A percentile compares a stretch with the other conserved stretches of the same genome.
phyloP scores from a whole-genome alignment of 2,329 filamentous ascomycete genomes.

The Leptographium galeiforme region DNA sequence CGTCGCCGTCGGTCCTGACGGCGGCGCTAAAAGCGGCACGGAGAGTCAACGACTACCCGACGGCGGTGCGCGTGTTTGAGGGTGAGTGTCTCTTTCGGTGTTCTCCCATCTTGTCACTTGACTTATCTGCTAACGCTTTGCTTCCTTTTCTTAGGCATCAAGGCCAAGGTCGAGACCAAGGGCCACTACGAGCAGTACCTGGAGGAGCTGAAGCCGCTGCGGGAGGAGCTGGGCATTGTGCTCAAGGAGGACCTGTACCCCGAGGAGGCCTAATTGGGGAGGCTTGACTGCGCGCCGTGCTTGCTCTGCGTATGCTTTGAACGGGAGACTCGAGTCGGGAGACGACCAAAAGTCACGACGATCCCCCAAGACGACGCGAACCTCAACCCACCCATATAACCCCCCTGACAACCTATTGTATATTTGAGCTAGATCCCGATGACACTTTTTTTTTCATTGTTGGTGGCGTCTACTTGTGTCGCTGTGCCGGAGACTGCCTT shows the following conservation, averaged over 20 bases:
- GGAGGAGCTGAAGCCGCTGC: slow-evolving; percentile 78
- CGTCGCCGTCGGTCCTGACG: slow-evolving; percentile 77
- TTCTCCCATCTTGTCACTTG: background rate
- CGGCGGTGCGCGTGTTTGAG: slow-evolving; percentile 96
- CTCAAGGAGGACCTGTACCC: slow-evolving; percentile 93
- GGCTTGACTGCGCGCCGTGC: background rate
- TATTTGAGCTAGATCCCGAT: slow-evolving; percentile 1
- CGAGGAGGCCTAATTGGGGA: slow-evolving; percentile 9
- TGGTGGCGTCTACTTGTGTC: background rate
- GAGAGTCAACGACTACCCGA: slow-evolving; percentile 96
- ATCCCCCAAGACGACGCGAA: background rate
- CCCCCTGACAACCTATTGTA: background rate
- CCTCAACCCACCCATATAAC: background rate
- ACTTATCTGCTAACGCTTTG: slow-evolving; percentile 25
- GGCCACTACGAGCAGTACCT: slow-evolving; percentile 95
- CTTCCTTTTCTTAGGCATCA: slow-evolving; percentile 48
- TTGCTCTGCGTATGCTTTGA: background rate
- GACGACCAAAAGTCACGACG: background rate
- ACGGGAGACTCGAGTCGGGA: background rate
- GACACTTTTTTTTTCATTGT: background rate
- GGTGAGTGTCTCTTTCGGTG: slow-evolving; percentile 41
- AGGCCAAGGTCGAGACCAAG: slow-evolving; percentile 98
- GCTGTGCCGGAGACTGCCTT: too few species aligned
- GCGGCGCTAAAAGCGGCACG: slow-evolving; percentile 88
- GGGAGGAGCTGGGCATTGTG: slow-evolving; percentile 82